Evolutionary conservation across 768 basidiomycete species (phyloP), one percentile per base, ranked within the genome.

Genomic region (Lentinula lateritia): DNA sequence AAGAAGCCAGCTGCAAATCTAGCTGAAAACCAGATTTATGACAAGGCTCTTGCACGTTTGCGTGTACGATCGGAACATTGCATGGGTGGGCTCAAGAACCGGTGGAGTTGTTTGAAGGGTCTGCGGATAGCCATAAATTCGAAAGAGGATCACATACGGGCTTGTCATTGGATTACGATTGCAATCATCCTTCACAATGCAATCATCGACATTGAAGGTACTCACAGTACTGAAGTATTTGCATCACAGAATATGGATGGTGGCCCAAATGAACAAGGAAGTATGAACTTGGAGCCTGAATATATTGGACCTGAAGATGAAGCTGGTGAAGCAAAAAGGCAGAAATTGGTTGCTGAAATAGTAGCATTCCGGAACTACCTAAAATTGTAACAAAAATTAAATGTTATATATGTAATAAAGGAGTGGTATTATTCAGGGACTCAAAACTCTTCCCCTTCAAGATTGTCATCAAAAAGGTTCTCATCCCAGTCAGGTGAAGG

Each of bases 111-210:
- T 45, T 52, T 70, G 13, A 42, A 53, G 43, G 68, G 67, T 6
- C 67, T 77, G 6, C 67, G 67, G 2, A 62, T 73, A n/a, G 64
- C 61, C 16, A 76, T 77, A 55, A 66, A 68, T 34, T 64, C 64
- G 6, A 70, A 70, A n/a, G 13, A 46, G 0, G 67, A 71, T 28
- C 73, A 77, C 63, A 5, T 53, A n/a, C 36, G 50, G 10, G 74
- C 70, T 0, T 68, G 66, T 36, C 59, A 54, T 1, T 77, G 73
- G 75, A 70, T 77, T 45, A 70, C 63, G 3, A 58, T 72, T 60
- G 70, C 67, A 0, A 72, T 76, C 50, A 75, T 75, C 36, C 61
- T 76, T 20, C 76, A 76, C 63, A 75, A 74, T 63, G 55, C 74
- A 18, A 63, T 74, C 15, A 70, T 75, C 45, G 70, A 74, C 43